Evolutionary conservation across 805 yeast genomes (phyloP), one percentile per base, ranked within the genome.

Genomic region (Lachancea thermotolerans): DNA sequence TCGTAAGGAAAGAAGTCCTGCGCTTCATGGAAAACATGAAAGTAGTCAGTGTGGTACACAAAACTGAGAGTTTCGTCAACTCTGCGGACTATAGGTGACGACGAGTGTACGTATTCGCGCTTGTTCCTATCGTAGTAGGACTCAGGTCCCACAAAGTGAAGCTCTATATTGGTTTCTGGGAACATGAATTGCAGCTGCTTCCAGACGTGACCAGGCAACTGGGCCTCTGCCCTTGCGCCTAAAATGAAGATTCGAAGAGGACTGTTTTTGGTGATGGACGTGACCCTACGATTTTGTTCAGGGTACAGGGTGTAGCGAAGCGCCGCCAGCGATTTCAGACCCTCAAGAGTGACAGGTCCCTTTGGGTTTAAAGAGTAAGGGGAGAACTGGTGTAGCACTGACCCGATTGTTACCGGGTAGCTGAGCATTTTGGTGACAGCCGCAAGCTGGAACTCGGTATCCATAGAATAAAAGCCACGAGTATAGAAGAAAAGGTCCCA

Each of bases 1-100:
- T 93, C 99, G 65, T 90, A 93, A 4, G 99, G 99, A 81, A 88
- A 87, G 64, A 93, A 86, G 67, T 91, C 97, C 57, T 90, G 93
- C 40, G 87, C 82, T 57, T 89, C 89, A 67, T 93, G 95, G 49
- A 85, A 73, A 34, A 85, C 91, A 60, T 89, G 88, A 79, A 93
- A 93, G 66, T 83, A 90, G 57, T 86, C 85, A 1, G 98, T 88
- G 66, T 90, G 95, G 68, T 84, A 83, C 47, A 83, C 77, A 54
- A 90, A 74, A 25, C 85, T 72, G 56, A 93, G 64, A 42, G 82
- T 79, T 41, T 78, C 82, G 65, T 87, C 96, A 39, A 84, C 69
- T 58, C 90, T 78, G 55, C 80, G 78, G 35, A 80, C 78, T 21
- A 85, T 69, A n/a, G 95, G 85, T 45, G 82, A 75, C 10, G 79